Conservation (phyloP, 2,329 filamentous ascomycete species). For the Biscogniauxia mediterranea region DNA sequence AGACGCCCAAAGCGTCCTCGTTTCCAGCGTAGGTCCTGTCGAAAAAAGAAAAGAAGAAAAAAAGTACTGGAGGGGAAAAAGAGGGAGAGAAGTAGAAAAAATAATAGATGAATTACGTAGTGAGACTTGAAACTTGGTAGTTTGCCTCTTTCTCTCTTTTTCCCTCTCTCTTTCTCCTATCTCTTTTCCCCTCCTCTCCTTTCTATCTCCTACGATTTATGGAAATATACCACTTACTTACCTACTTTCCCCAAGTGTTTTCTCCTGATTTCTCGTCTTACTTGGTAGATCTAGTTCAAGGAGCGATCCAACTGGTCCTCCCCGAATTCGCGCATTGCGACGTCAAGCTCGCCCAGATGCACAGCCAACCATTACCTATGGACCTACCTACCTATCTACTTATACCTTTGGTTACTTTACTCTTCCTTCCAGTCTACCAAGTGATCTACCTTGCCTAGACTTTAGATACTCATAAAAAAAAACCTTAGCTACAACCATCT, state of each 20-base stretch:
- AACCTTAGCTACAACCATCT: background rate
- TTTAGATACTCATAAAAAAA: too few relatives aligned
- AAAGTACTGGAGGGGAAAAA: too few relatives aligned
- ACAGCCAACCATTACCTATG: background rate
- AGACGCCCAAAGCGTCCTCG: background rate
- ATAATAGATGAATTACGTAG: too few relatives aligned
- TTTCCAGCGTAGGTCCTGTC: background rate
- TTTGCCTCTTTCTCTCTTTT: too few relatives aligned
- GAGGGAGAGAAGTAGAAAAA: too few relatives aligned
- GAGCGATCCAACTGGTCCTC: background rate
- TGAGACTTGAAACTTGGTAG: background rate
- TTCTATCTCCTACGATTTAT: background rate
- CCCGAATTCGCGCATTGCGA: slow-evolving; percentile 22
- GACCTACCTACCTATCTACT: slow-evolving; percentile 3
- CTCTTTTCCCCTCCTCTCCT: too few relatives aligned
- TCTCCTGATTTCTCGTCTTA: slow-evolving; percentile 4
- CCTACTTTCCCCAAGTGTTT: slow-evolving; percentile 1
- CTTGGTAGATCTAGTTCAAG: background rate
- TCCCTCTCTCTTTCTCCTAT: too few relatives aligned
- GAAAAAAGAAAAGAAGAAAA: too few relatives aligned
- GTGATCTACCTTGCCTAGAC: slow-evolving; percentile 10
- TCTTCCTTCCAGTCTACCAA: background rate
- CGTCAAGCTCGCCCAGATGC: slow-evolving; percentile 15
- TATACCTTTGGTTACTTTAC: slow-evolving; percentile 14
- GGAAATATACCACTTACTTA: background rate